Conservation (phyloP, 108 stramenopile genomes). For the Tribonema minus region DNA sequence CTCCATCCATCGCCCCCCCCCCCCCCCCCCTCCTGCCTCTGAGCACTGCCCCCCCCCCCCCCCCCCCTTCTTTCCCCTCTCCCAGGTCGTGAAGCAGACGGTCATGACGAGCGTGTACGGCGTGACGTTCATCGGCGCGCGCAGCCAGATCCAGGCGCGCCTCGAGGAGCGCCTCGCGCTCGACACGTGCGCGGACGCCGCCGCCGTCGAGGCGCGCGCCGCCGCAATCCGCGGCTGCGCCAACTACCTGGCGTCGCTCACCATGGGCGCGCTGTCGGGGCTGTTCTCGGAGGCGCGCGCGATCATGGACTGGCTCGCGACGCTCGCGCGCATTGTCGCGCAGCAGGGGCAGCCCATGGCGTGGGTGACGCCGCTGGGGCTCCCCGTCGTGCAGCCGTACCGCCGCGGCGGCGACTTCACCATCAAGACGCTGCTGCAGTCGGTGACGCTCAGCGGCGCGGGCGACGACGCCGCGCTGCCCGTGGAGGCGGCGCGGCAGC, state of each 20-base stretch:
- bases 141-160: conserved; percentile 79
- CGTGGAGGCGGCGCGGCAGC: conserved; percentile 73
- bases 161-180: conserved; percentile 43
- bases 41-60: too few species aligned
- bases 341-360: conserved; percentile 84
- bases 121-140: conserved; percentile 95
- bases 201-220: not conserved
- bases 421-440: conserved; percentile 90
- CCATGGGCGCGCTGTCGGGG: conserved; percentile 89
- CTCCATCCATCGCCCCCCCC: too few species aligned
- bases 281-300: conserved; percentile 81
- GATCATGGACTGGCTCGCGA: conserved; percentile 93
- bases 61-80: too few species aligned
- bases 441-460: conserved; percentile 69
- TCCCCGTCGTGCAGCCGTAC: conserved; percentile 98
- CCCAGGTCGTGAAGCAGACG: conserved; percentile 92
- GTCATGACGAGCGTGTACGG: conserved; percentile 99
- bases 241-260: conserved; percentile 78
- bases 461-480: conserved; percentile 78
- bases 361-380: conserved; percentile 94
- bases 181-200: not conserved
- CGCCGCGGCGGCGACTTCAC: conserved; percentile 35
- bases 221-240: conserved; percentile 55
- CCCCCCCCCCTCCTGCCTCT: too few species aligned
- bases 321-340: conserved; percentile 75